A percentile compares a stretch with the other conserved stretches of the same genome.
Conservation (phyloP, 495 filamentous ascomycete species). For the Penicillium taxi region DNA sequence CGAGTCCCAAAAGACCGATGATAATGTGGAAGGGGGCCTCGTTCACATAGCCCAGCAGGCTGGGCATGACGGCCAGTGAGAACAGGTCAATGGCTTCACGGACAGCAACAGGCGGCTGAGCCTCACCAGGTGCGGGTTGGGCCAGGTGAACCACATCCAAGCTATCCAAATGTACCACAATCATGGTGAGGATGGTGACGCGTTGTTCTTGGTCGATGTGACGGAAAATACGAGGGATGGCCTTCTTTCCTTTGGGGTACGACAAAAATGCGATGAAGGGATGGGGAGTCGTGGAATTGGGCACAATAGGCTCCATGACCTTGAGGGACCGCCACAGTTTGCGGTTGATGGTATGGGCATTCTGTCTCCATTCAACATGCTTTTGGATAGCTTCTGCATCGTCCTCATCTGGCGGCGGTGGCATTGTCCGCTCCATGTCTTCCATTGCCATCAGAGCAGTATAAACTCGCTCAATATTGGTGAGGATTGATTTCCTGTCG, state of each 20-base stretch:
- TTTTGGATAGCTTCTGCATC: slow-evolving; percentile 55
- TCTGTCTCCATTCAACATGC: slow-evolving; percentile 64
- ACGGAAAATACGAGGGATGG: slow-evolving; percentile 87
- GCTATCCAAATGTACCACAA: slow-evolving; percentile 85
- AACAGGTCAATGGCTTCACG: slow-evolving; percentile 92
- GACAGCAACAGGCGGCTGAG: slow-evolving; percentile 58
- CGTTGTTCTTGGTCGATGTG: slow-evolving; percentile 88
- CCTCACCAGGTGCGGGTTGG: slow-evolving; percentile 57
- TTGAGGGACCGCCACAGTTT: slow-evolving; percentile 78
- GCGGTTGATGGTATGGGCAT: slow-evolving; percentile 63
- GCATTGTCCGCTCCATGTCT: slow-evolving; percentile 85
- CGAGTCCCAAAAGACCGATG: slow-evolving; percentile 75
- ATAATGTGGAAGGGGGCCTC: slow-evolving; percentile 87
- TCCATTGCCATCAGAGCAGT: slow-evolving; percentile 83
- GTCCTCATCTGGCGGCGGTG: slow-evolving; percentile 55
- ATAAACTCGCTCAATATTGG: slow-evolving; percentile 82
- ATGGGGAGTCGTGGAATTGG: slow-evolving; percentile 63
- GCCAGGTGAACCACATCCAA: slow-evolving; percentile 81
- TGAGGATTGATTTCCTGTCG: slow-evolving; percentile 74
- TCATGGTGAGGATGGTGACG: slow-evolving; percentile 88
- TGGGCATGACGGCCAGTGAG: slow-evolving; percentile 76
- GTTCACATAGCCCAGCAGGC: slow-evolving; percentile 77
- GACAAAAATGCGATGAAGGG: slow-evolving; percentile 96
- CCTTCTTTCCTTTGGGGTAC: slow-evolving; percentile 92
- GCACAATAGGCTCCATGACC: slow-evolving; percentile 81